Percentiles rank a stretch among this genome's conserved stretches.
These are phyloP conservation scores for Tricladium varicosporioides DNA, from an alignment of 2,329 filamentous ascomycete genomes.

Conservation along the genomic window DNA sequence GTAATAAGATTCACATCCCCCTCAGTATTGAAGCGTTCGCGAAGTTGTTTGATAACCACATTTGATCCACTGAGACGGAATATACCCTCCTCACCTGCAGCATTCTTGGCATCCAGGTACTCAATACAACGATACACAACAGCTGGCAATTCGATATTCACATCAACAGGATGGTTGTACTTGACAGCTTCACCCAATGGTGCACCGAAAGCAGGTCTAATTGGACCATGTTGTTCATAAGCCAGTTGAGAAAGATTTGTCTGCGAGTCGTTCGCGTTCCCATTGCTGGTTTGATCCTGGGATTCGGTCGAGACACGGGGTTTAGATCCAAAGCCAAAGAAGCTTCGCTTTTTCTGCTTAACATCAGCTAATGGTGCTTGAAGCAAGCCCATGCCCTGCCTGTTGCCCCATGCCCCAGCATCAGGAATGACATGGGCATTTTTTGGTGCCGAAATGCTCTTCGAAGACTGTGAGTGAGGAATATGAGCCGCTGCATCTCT, in stretches of 20 bases:
- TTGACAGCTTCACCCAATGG: constrained; percentile 83
- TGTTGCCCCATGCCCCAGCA: constrained; percentile 82
- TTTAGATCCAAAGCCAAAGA: constrained; percentile 69
- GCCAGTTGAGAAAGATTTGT: constrained; percentile 42
- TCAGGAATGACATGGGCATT: constrained; percentile 85
- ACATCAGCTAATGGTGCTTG: constrained; percentile 64
- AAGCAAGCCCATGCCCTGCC: constrained; percentile 48
- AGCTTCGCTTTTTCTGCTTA: constrained; percentile 73
- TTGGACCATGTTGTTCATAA: constrained; percentile 48
- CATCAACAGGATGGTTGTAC: constrained; percentile 69
- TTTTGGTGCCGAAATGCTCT: constrained; percentile 77
- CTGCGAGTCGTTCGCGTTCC: constrained; percentile 45
- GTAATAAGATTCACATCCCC: constrained; percentile 84
- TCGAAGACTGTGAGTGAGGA: constrained; percentile 38
- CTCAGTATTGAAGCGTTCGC: constrained; percentile 90
- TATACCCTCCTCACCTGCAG: constrained; percentile 85
- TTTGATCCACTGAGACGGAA: constrained; percentile 98
- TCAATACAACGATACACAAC: constrained; percentile 96
- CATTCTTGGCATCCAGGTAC: constrained; percentile 81
- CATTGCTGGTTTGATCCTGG: constrained; percentile 42
- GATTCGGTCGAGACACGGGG: constrained; percentile 57
- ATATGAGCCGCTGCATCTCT: constrained; percentile 28
- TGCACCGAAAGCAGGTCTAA: constrained; percentile 79
- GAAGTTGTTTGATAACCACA: constrained; percentile 84
- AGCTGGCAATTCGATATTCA: constrained; percentile 76